Evolutionary conservation across 1,284 basidiomycete species (phyloP).

Genomic region (Puccinia coronata): DNA sequence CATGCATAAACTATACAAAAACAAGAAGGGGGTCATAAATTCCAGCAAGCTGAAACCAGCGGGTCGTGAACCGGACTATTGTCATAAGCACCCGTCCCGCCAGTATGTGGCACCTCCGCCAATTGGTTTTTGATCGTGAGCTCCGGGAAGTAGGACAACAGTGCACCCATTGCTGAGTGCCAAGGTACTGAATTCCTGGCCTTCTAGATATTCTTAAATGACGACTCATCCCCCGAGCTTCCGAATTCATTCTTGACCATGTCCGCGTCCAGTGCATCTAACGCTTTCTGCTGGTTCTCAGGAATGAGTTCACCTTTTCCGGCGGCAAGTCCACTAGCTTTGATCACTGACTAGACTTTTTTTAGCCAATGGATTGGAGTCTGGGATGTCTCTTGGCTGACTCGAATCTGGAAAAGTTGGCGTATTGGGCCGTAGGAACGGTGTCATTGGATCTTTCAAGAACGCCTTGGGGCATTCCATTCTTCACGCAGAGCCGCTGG

Average conservation of each 20-base stretch:
- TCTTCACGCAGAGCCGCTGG: constrained; percentile 79
- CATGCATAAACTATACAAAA: too few relatives aligned
- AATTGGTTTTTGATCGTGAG: constrained; percentile 99
- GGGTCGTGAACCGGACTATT: too few relatives aligned
- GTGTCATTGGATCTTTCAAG: constrained; percentile 81
- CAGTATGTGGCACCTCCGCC: constrained; percentile 95
- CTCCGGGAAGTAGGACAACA: constrained; percentile 81
- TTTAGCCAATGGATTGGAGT: constrained; percentile 16
- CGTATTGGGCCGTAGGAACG: constrained; percentile 89
- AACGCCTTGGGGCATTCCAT: constrained; percentile 99
- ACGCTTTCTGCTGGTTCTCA: constrained; percentile 75
- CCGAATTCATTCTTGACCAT: constrained; percentile 88
- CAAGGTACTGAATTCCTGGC: constrained; percentile 89
- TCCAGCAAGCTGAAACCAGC: too few relatives aligned
- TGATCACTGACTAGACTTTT: constrained; percentile 79
- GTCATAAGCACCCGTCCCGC: constrained; percentile 98
- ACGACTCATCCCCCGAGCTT: constrained; percentile 72
- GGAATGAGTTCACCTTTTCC: constrained; percentile 97
- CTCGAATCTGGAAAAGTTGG: constrained; percentile 68
- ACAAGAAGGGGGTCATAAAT: too few relatives aligned
- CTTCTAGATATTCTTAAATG: constrained; percentile 83
- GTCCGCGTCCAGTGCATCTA: constrained; percentile 77
- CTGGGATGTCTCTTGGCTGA: constrained; percentile 47
- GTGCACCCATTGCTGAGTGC: constrained; percentile 98
- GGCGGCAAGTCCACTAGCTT: constrained; percentile 89